Base-by-base conservation (phyloP, 139 green algal genomes). In the Asterochloris erici region DNA sequence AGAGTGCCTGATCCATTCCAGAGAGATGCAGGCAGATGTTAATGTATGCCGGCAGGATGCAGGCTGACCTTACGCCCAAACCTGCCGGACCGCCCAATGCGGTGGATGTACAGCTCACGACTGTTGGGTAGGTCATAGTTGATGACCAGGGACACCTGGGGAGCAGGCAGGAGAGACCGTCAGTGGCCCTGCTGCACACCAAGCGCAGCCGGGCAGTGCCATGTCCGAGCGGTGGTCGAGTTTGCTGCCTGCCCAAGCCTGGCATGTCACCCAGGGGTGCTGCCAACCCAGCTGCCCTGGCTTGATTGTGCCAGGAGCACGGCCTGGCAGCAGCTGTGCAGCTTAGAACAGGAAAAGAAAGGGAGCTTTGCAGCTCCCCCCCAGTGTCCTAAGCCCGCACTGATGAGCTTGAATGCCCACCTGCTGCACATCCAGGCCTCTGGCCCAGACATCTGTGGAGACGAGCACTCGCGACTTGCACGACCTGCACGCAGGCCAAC, bases 121-220 rank as follows among this genome's bases (percentile, higher is more conserved):
- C 94, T 98, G 91, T 97, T 97, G 84, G 97, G 97, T 78, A 99
- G 91, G 90, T 99, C 97, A 79, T 99, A 99, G 93, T 99, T 99
- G 92, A 99, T 99, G 68, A 99, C 97, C 84, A 99, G 89, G 0
- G 96, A 99, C 78, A 99, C 96, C 91, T 97, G 90, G 14, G 29
- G 12, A 70, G 62, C 38, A 54, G 38, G 38, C 38, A 54, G 6
- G 38, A 54, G 4, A 54, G 38, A 54, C 38, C 2, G 38, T 54
- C 38, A 54, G 38, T 2, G 38, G 38, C 6, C 4, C 38, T 54
- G 38, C 38, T 54, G 38, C 38, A 54, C 4, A 54, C 38, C 38
- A 54, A 54, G 2, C 38, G 6, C 38, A 54, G 38, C 38, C 38
- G 2, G 38, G 38, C 38, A 54, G 38, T 54, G 38, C 38, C 38